Percentiles rank a stretch among this genome's conserved stretches.
phyloP scores from a whole-genome alignment of 352 stramenopile genomes.

The Achlya hypogyna region DNA sequence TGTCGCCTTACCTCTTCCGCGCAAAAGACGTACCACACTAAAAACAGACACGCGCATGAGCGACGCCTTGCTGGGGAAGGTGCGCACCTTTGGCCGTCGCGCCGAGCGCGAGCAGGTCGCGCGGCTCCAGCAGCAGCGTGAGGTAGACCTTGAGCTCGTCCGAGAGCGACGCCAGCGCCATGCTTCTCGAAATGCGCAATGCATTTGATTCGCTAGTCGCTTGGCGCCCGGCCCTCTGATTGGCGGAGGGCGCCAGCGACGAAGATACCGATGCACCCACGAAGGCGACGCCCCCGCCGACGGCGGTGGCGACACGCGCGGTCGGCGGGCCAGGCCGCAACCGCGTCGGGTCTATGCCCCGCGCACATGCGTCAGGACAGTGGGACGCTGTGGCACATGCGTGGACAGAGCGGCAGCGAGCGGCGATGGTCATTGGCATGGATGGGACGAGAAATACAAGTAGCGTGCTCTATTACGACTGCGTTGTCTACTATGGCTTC shows the following conservation, averaged over 20 bases:
- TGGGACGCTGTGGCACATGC: no score
- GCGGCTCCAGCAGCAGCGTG: conserved; percentile 53
- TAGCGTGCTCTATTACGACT: neutral
- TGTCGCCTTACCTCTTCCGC: neutral
- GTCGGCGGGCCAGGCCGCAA: neutral
- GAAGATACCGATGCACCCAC: neutral
- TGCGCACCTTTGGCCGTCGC: conserved; percentile 62
- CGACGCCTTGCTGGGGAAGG: neutral
- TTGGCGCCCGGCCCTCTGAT: neutral
- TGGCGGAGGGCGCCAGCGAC: neutral
- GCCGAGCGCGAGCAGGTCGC: conserved; percentile 51
- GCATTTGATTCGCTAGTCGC: neutral
- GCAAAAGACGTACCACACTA: conserved; percentile 19
- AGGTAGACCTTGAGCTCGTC: conserved; percentile 73
- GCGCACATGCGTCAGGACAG: no score
- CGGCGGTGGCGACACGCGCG: neutral
- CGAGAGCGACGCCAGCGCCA: conserved; percentile 37
- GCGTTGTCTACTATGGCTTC: neutral
- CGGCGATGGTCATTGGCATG: neutral
- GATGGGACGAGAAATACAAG: neutral
- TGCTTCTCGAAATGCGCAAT: neutral
- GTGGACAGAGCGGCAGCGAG: neutral
- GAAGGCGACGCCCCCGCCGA: neutral
- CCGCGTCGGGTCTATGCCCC: neutral
- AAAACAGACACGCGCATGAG: neutral